A percentile compares a stretch with the other conserved stretches of the same genome.
phyloP scores from a whole-genome alignment of 352 stramenopile genomes.

The Phytophthora gonapodyides region DNA sequence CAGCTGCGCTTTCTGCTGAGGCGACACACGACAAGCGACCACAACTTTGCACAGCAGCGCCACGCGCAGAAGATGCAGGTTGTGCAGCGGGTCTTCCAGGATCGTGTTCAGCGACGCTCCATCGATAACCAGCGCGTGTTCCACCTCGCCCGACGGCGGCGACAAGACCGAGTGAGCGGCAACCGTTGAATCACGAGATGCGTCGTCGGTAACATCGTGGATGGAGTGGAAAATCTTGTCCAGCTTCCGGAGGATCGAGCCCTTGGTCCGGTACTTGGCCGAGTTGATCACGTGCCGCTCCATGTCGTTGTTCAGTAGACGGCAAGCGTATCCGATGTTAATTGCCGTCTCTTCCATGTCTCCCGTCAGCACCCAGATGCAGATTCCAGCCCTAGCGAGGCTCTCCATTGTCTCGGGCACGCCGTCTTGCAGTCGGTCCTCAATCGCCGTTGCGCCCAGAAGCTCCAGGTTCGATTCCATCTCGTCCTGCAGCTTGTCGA shows the following conservation, averaged over 20 bases:
- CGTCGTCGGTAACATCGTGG: slow-evolving; percentile 36
- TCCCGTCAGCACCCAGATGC: slow-evolving; percentile 88
- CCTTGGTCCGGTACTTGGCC: slow-evolving; percentile 67
- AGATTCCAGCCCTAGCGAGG: slow-evolving; percentile 77
- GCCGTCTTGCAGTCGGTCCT: slow-evolving; percentile 84
- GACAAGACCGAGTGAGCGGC: slow-evolving; percentile 37
- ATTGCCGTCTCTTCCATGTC: slow-evolving; percentile 92
- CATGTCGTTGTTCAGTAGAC: slow-evolving; percentile 94
- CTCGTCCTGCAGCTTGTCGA: slow-evolving; percentile 74
- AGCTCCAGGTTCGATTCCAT: slow-evolving; percentile 81
- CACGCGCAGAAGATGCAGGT: slow-evolving; percentile 83
- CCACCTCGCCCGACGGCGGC: slow-evolving; percentile 35
- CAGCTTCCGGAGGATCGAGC: slow-evolving; percentile 66
- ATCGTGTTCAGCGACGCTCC: slow-evolving; percentile 90
- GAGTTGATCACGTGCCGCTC: slow-evolving; percentile 86
- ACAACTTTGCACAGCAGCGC: slow-evolving; percentile 95
- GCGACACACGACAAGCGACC: slow-evolving; percentile 97
- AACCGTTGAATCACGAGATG: slow-evolving; percentile 23
- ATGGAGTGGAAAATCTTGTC: slow-evolving; percentile 84
- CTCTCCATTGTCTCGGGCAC: slow-evolving; percentile 84
- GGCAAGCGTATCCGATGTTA: slow-evolving; percentile 89
- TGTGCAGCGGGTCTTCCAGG: slow-evolving; percentile 70
- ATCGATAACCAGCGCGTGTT: slow-evolving; percentile 95
- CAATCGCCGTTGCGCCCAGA: slow-evolving; percentile 84
- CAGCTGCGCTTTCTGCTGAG: slow-evolving; percentile 98